These are phyloP conservation scores for Podospora bellae-mahoneyi DNA, from an alignment of 495 filamentous ascomycete species.

Conservation along the genomic window DNA sequence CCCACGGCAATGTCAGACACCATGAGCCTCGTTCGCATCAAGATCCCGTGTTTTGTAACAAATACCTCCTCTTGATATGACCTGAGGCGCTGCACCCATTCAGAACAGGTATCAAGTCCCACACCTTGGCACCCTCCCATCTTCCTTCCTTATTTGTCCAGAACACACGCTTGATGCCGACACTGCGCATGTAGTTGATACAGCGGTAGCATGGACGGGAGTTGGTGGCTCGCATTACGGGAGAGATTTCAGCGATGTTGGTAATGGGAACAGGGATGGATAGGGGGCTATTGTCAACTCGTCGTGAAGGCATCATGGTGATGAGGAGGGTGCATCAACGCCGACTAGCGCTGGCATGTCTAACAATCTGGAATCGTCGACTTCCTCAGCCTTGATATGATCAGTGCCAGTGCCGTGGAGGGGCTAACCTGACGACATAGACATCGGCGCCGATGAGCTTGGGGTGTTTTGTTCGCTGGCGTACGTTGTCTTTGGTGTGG, in stretches of 20 bases:
- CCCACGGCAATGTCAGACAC: neutral
- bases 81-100: slow-evolving; percentile 20
- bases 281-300: slow-evolving; percentile 30
- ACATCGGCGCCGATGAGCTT: slow-evolving; percentile 50
- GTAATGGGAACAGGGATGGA: neutral
- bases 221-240: neutral
- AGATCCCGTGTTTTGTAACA: slow-evolving; percentile 52
- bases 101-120: slow-evolving; percentile 46
- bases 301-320: slow-evolving; percentile 43
- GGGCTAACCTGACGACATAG: slow-evolving; percentile 49
- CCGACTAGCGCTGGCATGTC: too few species aligned
- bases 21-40: slow-evolving; percentile 37
- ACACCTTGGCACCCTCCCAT: slow-evolving; percentile 51
- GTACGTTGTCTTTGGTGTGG: neutral
- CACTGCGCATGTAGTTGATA: slow-evolving; percentile 48
- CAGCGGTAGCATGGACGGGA: slow-evolving; percentile 53
- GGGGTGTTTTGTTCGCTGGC: slow-evolving; percentile 44
- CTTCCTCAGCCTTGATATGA: neutral
- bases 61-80: slow-evolving; percentile 33
- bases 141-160: slow-evolving; percentile 47
- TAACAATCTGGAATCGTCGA: too few species aligned
- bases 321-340: too few species aligned
- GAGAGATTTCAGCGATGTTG: neutral
- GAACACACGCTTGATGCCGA: slow-evolving; percentile 53
- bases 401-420: slow-evolving; percentile 7